phyloP scores from a whole-genome alignment of 495 filamentous ascomycete species.

The Aspergillus nanangensis region DNA sequence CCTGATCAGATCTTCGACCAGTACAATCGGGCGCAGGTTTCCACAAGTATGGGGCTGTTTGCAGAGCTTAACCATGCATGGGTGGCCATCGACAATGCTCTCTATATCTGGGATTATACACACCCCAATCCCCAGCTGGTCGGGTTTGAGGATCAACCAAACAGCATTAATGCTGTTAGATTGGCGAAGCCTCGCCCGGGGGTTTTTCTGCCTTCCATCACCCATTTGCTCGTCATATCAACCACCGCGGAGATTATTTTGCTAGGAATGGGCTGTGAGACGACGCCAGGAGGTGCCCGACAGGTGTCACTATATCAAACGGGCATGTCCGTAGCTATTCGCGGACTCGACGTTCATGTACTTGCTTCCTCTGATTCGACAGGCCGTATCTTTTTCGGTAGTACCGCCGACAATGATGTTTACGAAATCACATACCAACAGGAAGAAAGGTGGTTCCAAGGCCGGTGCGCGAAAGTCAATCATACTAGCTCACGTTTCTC shows the following conservation, averaged over 20 bases:
- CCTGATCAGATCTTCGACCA: conserved; percentile 86
- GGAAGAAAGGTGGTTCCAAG: conserved; percentile 93
- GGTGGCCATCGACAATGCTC: conserved; percentile 89
- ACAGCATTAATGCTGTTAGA: conserved; percentile 80
- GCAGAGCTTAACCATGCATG: conserved; percentile 91
- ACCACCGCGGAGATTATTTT: conserved; percentile 79
- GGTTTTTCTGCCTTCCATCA: conserved; percentile 81
- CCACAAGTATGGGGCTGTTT: conserved; percentile 88
- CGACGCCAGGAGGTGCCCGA: conserved; percentile 56
- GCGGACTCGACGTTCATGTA: conserved; percentile 65
- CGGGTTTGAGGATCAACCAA: conserved; percentile 83
- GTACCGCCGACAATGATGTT: conserved; percentile 75
- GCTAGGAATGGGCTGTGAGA: conserved; percentile 67
- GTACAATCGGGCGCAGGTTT: conserved; percentile 76
- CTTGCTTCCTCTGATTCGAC: conserved; percentile 71
- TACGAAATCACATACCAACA: conserved; percentile 94
- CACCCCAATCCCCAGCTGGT: conserved; percentile 81
- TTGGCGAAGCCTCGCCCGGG: conserved; percentile 71
- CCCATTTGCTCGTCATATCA: conserved; percentile 81
- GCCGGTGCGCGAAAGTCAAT: conserved; percentile 74
- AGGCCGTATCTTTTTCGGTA: conserved; percentile 89
- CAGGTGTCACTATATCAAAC: conserved; percentile 78
- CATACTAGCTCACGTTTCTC: conserved; percentile 76
- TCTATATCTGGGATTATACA: conserved; percentile 98
- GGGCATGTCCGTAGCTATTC: conserved; percentile 68